Evolutionary conservation across 768 basidiomycete species (phyloP).

Genomic region (Clavulina sp.): DNA sequence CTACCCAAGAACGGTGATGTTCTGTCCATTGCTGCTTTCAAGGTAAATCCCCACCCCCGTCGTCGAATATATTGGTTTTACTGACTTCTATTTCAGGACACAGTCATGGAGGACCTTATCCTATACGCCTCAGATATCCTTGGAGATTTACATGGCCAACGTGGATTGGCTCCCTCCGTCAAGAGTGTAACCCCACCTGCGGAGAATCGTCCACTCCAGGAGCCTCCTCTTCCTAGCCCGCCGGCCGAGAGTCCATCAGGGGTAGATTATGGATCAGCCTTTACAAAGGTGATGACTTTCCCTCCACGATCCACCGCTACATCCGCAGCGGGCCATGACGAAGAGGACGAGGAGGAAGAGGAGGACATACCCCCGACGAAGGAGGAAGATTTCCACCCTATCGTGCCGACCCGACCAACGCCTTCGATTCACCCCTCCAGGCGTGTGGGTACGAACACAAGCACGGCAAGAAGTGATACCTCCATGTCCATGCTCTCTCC

Average conservation of each 20-base stretch:
- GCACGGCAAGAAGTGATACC: too few species aligned
- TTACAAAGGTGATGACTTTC: conserved; percentile 44
- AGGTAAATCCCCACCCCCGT: conserved; percentile 29
- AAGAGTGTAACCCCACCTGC: conserved; percentile 2
- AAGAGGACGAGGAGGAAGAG: neutral
- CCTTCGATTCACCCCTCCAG: conserved; percentile 2
- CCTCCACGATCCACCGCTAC: conserved; percentile 15
- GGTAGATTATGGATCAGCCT: conserved; percentile 49
- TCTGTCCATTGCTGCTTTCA: conserved; percentile 52
- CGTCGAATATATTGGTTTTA: neutral
- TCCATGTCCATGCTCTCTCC: too few species aligned
- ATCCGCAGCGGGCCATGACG: neutral
- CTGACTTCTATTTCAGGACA: conserved; percentile 26
- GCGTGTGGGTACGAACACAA: too few species aligned
- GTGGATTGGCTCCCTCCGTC: too few species aligned
- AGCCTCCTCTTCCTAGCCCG: conserved; percentile 53
- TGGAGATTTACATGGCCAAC: conserved; percentile 27
- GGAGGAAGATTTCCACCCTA: conserved; percentile 7
- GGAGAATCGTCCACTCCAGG: conserved; percentile 22
- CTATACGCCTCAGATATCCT: conserved; percentile 48
- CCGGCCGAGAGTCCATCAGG: conserved; percentile 42
- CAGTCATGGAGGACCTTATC: conserved; percentile 76
- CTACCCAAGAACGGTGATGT: conserved; percentile 57
- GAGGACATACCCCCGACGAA: neutral
- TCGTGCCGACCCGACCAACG: conserved; percentile 3